Conservation (phyloP, 108 stramenopile species). For the Aurantiochytrium sp. region DNA sequence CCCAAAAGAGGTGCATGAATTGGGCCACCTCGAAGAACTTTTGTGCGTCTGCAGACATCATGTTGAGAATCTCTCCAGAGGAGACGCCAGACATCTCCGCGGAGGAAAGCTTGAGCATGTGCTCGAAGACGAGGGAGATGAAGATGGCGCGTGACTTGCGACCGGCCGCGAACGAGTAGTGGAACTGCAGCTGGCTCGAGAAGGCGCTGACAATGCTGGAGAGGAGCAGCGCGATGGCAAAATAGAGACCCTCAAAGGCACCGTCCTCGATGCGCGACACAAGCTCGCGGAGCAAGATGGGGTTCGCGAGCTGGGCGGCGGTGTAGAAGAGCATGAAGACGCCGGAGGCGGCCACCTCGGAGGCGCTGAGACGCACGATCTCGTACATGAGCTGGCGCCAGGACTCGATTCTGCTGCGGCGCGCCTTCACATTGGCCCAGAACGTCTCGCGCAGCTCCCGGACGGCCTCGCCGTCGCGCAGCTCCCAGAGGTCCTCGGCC, state of each 20-base stretch:
- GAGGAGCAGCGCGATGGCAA: slow-evolving; percentile 43
- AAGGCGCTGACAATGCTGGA: slow-evolving; percentile 51
- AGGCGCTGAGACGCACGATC: not conserved
- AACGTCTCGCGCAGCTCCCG: not conserved
- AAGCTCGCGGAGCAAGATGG: slow-evolving; percentile 61
- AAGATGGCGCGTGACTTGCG: slow-evolving; percentile 52
- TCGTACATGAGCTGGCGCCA: not conserved
- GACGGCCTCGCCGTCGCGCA: not conserved
- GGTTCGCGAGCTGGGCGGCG: slow-evolving; percentile 57
- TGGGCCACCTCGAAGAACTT: slow-evolving; percentile 63
- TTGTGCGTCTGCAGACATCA: slow-evolving; percentile 63
- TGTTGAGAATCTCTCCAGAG: slow-evolving; percentile 62
- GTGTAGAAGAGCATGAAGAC: slow-evolving; percentile 59
- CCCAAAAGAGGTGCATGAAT: slow-evolving; percentile 77
- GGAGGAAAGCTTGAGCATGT: slow-evolving; percentile 53
- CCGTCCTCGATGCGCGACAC: slow-evolving; percentile 54
- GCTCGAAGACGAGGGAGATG: slow-evolving; percentile 54
- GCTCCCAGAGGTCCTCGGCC: not conserved
- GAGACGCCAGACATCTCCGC: slow-evolving; percentile 37
- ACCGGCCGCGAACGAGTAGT: slow-evolving; percentile 58
- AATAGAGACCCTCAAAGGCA: slow-evolving; percentile 43
- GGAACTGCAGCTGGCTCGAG: slow-evolving; percentile 60
- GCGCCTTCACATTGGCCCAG: not conserved
- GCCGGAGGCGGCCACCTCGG: slow-evolving; percentile 54
- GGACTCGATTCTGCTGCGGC: not conserved